Evolutionary conservation across 2,329 filamentous ascomycete genomes (phyloP).

Genomic region (Fusarium sulawesiense): DNA sequence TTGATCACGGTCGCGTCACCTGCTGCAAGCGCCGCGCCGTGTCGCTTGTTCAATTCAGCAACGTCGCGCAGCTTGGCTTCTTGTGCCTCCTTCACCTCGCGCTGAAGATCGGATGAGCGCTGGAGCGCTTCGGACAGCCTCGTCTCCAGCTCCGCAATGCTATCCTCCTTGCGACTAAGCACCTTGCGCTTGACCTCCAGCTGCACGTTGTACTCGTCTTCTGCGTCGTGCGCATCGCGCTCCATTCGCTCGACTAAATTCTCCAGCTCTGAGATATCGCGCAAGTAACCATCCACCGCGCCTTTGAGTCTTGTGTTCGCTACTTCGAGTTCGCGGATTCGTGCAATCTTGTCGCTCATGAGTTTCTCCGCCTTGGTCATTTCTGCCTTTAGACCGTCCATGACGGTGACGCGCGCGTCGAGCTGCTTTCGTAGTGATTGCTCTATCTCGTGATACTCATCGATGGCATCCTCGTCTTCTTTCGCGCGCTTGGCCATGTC

Average conservation of each 20-base stretch:
- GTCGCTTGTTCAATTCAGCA: conserved; percentile 52
- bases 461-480: conserved; percentile 65
- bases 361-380: conserved; percentile 50
- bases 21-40: conserved; percentile 61
- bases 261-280: conserved; percentile 67
- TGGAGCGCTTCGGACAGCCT: conserved; percentile 56
- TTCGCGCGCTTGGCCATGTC: conserved; percentile 59
- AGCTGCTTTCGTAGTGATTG: conserved; percentile 67
- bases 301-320: conserved; percentile 63
- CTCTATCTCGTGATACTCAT: conserved; percentile 70
- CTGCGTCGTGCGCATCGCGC: conserved; percentile 46
- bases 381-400: conserved; percentile 60
- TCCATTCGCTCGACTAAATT: conserved; percentile 62
- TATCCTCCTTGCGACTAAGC: conserved; percentile 52
- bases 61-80: conserved; percentile 51
- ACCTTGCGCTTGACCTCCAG: conserved; percentile 50
- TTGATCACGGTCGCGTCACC: conserved; percentile 63
- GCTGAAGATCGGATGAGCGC: conserved; percentile 54
- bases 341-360: conserved; percentile 53
- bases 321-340: conserved; percentile 61
- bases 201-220: conserved; percentile 50
- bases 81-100: conserved; percentile 54
- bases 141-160: conserved; percentile 57
- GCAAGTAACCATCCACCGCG: conserved; percentile 64
- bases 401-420: conserved; percentile 62